Percentiles rank a stretch among this genome's conserved stretches.
phyloP scores from a whole-genome alignment of 2,329 filamentous ascomycete species.

The Graphium sp. region DNA sequence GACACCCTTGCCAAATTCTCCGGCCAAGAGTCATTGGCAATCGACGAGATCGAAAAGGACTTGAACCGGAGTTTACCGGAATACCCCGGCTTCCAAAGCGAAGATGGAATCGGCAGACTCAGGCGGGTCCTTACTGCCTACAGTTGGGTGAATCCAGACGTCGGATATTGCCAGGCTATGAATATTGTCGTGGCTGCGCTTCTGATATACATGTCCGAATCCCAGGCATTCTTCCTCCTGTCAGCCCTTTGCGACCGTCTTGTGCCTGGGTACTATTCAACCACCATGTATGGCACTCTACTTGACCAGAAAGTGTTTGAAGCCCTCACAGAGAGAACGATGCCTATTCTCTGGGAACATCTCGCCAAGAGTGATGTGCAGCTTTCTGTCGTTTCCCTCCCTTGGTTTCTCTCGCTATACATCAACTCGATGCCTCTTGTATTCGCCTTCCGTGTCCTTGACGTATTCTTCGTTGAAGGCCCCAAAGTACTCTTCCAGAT shows the following conservation, averaged over 20 bases:
- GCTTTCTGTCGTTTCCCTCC: conserved; percentile 87
- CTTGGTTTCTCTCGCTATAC: conserved; percentile 95
- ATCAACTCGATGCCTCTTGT: conserved; percentile 99
- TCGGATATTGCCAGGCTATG: conserved; percentile 98
- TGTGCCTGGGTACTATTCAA: conserved; percentile 92
- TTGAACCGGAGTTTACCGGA: conserved; percentile 91
- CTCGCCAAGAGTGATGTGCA: conserved; percentile 95
- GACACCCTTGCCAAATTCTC: conserved; percentile 74
- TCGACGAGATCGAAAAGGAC: conserved; percentile 98
- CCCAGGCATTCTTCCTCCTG: conserved; percentile 87
- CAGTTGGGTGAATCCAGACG: conserved; percentile 89
- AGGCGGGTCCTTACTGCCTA: conserved; percentile 89
- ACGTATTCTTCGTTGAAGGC: conserved; percentile 96
- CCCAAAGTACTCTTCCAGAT: conserved; percentile 97
- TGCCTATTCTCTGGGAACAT: conserved; percentile 97
- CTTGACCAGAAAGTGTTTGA: conserved; percentile 97
- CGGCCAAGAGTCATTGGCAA: conserved; percentile 80
- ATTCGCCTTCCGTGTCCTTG: conserved; percentile 89
- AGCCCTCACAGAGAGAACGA: conserved; percentile 93
- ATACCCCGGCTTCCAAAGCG: conserved; percentile 92
- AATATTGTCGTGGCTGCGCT: conserved; percentile 98
- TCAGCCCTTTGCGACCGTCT: conserved; percentile 84
- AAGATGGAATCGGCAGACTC: conserved; percentile 82
- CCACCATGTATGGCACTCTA: conserved; percentile 96
- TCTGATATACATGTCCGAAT: conserved; percentile 94